Base-by-base conservation (phyloP, 139 green algal species). In the Chlamydomonas asymmetrica region DNA sequence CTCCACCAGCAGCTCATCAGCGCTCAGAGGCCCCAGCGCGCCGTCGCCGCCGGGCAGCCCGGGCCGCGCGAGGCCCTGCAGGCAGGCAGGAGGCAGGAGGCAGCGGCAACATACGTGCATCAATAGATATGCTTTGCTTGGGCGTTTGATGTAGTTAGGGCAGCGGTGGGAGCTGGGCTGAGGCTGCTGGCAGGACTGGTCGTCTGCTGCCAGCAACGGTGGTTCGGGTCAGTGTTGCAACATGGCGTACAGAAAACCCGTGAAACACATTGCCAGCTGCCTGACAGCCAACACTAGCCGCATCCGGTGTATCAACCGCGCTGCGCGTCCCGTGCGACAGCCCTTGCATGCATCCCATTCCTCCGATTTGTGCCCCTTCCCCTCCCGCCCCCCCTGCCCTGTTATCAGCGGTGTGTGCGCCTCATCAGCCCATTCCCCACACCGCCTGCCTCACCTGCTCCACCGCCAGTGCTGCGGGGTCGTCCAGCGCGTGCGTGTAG, bases 1-100 rank as follows among this genome's bases (percentile, higher is more conserved):
- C 43, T 81, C 75, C 5, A 78, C 81, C 27, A 81, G 41, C 61
- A 83, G 63, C 66, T 83, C 75, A 18, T 79, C 71, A 1, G 72
- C 62, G 13, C 40, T 79, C 5, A 86, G 69, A 9, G 9, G 23
- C 34, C 22, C 63, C 74, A 50, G 7, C n/a, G 41, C 37, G 52
- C 50, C 37, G 41, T 29, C 29, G 56, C 10, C 5, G 56, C 3
- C 4, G 56, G 29, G 56, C 4, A 2, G 29, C 8, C 29, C 34
- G 35, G n/a, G 50, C 39, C 32, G 23, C 13, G 32, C 52, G 40
- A 48, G 50, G 48, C 68, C 1, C 5, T 16, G 38, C 29, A 39
- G 37, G 45, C 25, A 25, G 68, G 39, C 52, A 31, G 7, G 31
- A 37, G 23, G 13, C 34, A 23, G 66, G 38, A 29, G 49, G n/a